phyloP scores from a whole-genome alignment of 1,139 yeast genomes.

The Pichia inconspicua region DNA sequence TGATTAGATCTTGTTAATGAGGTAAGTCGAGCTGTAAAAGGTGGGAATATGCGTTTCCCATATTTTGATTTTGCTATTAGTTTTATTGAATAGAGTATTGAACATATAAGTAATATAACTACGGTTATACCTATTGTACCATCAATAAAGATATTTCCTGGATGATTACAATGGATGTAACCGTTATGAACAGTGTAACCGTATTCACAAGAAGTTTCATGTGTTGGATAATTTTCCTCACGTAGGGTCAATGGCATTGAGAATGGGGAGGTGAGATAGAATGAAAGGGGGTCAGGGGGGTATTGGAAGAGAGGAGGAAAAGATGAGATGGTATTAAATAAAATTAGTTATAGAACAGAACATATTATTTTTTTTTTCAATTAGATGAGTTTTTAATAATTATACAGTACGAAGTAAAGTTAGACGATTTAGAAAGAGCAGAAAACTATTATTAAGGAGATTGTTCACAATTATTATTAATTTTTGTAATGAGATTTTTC shows the following conservation, averaged over 20 bases:
- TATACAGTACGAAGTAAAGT: not conserved
- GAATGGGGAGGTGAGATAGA: no score
- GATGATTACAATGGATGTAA: not conserved
- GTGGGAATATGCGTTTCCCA: not conserved
- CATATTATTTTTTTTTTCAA: not conserved
- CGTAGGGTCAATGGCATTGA: not conserved
- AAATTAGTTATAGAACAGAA: not conserved
- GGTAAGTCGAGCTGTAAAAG: not conserved
- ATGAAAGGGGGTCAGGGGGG: not conserved
- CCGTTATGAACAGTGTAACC: not conserved
- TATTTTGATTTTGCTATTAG: not conserved
- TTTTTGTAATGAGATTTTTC: slow-evolving; percentile 5
- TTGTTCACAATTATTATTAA: not conserved
- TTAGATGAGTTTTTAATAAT: not conserved
- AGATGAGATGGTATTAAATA: no score
- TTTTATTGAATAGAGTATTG: no score
- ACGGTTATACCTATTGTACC: not conserved
- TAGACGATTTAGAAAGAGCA: no score
- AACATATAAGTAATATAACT: not conserved
- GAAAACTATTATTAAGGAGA: no score
- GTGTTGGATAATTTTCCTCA: not conserved
- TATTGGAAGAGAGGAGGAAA: no score
- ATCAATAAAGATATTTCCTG: not conserved
- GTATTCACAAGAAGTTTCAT: not conserved
- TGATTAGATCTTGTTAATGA: not conserved